phyloP scores from a whole-genome alignment of 805 yeast genomes.

The Spathaspora hagerdaliae region DNA sequence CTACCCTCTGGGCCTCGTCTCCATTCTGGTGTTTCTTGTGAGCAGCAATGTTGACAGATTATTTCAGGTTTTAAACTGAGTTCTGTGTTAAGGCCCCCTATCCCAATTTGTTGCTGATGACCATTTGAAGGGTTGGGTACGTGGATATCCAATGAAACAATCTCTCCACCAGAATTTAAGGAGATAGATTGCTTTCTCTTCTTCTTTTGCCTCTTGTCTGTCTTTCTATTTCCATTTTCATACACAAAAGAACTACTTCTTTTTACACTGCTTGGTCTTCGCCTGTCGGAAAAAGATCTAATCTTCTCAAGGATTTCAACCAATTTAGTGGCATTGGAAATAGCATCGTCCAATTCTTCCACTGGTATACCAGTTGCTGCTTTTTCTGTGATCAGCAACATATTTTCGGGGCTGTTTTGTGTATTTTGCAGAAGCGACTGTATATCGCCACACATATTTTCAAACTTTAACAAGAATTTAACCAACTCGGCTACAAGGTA shows the following conservation, averaged over 20 bases:
- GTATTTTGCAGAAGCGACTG: background rate
- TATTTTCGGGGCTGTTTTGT: background rate
- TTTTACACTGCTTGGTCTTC: background rate
- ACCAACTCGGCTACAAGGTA: slow-evolving; percentile 4
- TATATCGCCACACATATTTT: slow-evolving; percentile 2
- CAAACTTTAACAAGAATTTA: slow-evolving; percentile 6
- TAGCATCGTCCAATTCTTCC: slow-evolving; percentile 4
- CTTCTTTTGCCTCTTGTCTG: background rate
- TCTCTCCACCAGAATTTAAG: slow-evolving; percentile 6
- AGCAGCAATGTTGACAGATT: slow-evolving; percentile 58
- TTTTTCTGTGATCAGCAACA: background rate
- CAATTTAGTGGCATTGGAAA: slow-evolving; percentile 2
- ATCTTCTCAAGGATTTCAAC: slow-evolving; percentile 4
- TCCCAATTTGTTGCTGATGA: slow-evolving; percentile 1
- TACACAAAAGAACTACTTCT: background rate
- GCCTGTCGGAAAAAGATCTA: slow-evolving; percentile 1
- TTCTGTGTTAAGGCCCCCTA: slow-evolving; percentile 14
- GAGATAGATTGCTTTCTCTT: slow-evolving; percentile 2
- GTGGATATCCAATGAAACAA: slow-evolving; percentile 7
- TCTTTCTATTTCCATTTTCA: background rate
- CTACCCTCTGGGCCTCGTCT: slow-evolving; percentile 84
- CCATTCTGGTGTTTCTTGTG: slow-evolving; percentile 86
- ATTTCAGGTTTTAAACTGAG: slow-evolving; percentile 12
- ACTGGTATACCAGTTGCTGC: background rate
- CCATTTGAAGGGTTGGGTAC: background rate